Evolutionary conservation across 1,284 basidiomycete species (phyloP).

Genomic region (Microbotryum intermedium): DNA sequence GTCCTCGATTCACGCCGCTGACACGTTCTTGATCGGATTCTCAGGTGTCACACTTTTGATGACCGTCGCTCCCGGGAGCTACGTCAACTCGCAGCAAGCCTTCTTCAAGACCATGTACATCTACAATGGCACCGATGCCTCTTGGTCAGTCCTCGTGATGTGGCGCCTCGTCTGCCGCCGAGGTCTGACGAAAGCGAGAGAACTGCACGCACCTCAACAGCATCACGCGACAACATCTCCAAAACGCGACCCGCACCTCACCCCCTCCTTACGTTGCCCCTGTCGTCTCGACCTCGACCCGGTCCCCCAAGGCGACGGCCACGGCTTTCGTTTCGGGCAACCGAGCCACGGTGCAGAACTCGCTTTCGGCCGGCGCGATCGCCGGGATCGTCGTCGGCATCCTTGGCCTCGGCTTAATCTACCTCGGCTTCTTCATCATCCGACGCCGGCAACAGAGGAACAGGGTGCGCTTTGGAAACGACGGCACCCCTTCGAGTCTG

Average conservation of each 20-base stretch:
- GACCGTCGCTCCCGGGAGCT: too few species aligned
- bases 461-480: too few species aligned
- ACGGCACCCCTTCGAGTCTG: too few species aligned
- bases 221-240: background rate
- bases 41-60: too few species aligned
- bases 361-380: background rate
- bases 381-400: constrained; percentile 1
- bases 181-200: too few species aligned
- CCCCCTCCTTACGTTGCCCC: too few species aligned
- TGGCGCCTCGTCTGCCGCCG: background rate
- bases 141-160: background rate
- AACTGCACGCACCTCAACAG: too few species aligned
- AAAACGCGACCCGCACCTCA: background rate
- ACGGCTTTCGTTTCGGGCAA: background rate
- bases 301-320: background rate
- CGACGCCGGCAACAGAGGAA: background rate
- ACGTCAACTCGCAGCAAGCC: background rate
- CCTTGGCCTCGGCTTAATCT: background rate
- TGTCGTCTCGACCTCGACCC: background rate
- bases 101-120: background rate
- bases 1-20: too few species aligned
- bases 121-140: background rate
- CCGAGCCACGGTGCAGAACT: background rate
- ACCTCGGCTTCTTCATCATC: background rate
- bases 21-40: too few species aligned